Evolutionary conservation across 176 grass and related monocot species (phyloP), one percentile per base, ranked within the genome.

Genomic region (Poa annua): DNA sequence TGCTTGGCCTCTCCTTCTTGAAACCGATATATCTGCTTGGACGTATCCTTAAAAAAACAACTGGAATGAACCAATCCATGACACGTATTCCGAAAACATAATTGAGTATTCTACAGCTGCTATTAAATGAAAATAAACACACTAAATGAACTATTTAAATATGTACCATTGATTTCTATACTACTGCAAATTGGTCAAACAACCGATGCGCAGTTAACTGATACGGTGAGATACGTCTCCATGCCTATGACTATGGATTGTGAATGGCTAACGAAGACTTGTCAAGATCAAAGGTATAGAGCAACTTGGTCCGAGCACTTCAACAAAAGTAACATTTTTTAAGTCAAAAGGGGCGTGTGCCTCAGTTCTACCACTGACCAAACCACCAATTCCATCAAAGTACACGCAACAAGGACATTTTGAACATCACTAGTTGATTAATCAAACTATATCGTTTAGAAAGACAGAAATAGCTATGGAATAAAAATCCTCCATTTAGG

Each of bases 401-500:
- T 38, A 25, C 25, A 71, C 62, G 24, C 29, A 29, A 81, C 1
- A 19, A 15, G 10, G 59, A 60, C 42, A 80, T 17, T 79, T 56
- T 26, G 36, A 72, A 26, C 68, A 79, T n/a, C 8, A 7, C 39
- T 38, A 41, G 56, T 25, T n/a, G 8, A n/a, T 35, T 48, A 33
- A 67, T 25, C 14, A 10, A 68, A 84, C 52, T 20, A 5, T 48
- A 60, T 16, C 2, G 25, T 3, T 1, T 71, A 45, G 47, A 62
- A 50, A 9, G 33, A 41, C n/a, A 60, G 48, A 41, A 75, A 83
- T 64, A 9, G 25, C 69, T 47, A 72, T 56, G 41, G 25, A 34
- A 45, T 12, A 75, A 76, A 68, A 76, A 78, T 73, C 69, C 83
- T 71, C 83, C 79, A 82, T 86, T 86, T 47, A 36, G 24, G 62